These are phyloP conservation scores for Alternaria gansuensis DNA, from an alignment of 2,329 filamentous ascomycete species.

Conservation along the genomic window DNA sequence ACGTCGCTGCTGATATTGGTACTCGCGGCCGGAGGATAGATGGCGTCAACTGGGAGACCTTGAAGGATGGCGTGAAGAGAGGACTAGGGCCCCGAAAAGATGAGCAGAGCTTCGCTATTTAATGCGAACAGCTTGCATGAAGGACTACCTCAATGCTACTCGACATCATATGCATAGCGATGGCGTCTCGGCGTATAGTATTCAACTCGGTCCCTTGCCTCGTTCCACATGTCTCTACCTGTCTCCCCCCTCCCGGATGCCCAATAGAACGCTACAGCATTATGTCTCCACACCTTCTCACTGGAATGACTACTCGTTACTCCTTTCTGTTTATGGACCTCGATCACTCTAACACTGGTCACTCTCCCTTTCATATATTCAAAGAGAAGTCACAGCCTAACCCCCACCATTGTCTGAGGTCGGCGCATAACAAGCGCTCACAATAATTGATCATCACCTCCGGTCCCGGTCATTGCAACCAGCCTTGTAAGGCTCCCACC, in stretches of 20 bases:
- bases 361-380: no score
- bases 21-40: conserved; percentile 58
- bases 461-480: neutral
- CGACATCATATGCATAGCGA: conserved; percentile 4
- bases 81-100: conserved; percentile 50
- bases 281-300: neutral
- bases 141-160: no score
- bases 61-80: conserved; percentile 49
- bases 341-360: neutral
- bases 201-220: neutral
- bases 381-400: no score
- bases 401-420: no score
- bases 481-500: no score
- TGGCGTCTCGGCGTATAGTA: neutral
- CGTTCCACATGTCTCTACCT: neutral
- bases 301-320: neutral
- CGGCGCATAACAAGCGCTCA: no score
- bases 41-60: conserved; percentile 62
- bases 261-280: neutral
- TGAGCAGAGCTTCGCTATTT: conserved; percentile 32
- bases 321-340: neutral
- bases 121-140: neutral
- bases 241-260: neutral
- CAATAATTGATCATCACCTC: no score
- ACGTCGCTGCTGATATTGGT: conserved; percentile 48